Evolutionary conservation across 2,329 filamentous ascomycete species (phyloP), one percentile per base, ranked within the genome.

Genomic region (Pezicula carpinea): DNA sequence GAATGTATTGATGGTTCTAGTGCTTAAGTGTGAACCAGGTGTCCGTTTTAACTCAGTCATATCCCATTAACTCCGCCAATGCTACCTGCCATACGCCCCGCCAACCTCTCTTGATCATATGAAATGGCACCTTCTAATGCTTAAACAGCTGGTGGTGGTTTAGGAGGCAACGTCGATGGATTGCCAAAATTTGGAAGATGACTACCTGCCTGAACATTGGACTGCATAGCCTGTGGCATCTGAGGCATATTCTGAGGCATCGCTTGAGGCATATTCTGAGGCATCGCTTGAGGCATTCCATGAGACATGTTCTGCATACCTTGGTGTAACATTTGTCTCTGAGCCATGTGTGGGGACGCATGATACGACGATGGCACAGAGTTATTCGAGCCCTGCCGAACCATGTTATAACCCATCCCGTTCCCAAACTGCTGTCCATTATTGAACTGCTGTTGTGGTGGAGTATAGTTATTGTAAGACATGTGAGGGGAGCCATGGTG

Each of bases 161-260:
- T 79, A 8, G 75, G 70, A 39, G 76, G 76, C 36, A 80, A 64
- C 43, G 75, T 74, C 14, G 75, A 65, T 5, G 75, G 72, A 26
- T 75, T 74, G 23, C 75, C 76, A 63, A 74, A 79, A 54, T 78
- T 78, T n/a, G 75, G 73, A 44, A 79, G 74, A 54, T 71, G 73
- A 58, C 69, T 75, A 48, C 70, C 67, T 46, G 59, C 46, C 46
- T 61, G 59, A 38, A 54, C 60, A 47, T 54, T 60, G 29, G 58
- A 54, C 36, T 50, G 32, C 44, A 64, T 58, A 6, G 52, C 50
- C 26, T 50, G 49, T 26, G 53, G 46, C 59, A 54, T 46, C 34
- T 51, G 40, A 1, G 40, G 26, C 14, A 44, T 31, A 6, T 22
- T 22, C 21, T 44, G 42, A 36, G 42, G 42, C 46, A 58, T 53